Percentiles rank a stretch among this genome's conserved stretches.
Conservation (phyloP, 1,284 basidiomycete genomes). For the Ceratobasidium sp. region DNA sequence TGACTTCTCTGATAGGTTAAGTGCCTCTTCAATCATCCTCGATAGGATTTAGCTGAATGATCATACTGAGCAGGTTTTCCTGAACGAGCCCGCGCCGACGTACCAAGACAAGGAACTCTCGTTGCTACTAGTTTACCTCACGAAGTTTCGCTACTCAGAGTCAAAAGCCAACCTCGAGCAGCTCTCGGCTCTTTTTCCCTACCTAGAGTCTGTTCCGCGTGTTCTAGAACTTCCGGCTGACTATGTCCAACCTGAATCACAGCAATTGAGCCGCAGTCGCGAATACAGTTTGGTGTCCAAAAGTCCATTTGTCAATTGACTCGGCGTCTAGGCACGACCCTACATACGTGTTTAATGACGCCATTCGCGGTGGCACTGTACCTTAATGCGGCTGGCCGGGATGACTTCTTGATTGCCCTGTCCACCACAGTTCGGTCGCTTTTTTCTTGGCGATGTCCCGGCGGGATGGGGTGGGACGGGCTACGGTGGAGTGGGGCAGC, state of each 20-base stretch:
- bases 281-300: too few relatives aligned
- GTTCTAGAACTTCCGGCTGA: not conserved
- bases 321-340: not conserved
- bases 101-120: constrained; percentile 2
- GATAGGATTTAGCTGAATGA: not conserved
- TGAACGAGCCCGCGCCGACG: not conserved
- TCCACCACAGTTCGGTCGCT: too few relatives aligned
- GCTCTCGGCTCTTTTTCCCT: not conserved
- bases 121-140: not conserved
- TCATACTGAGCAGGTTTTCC: not conserved
- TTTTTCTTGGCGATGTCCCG: too few relatives aligned
- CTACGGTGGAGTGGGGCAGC: too few relatives aligned
- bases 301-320: not conserved
- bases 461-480: too few relatives aligned
- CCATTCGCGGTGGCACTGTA: not conserved
- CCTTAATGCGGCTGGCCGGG: not conserved
- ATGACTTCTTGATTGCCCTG: not conserved
- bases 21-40: not conserved
- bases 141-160: not conserved
- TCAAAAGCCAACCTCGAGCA: not conserved
- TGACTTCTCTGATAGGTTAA: not conserved
- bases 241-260: not conserved
- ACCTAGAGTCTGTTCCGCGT: constrained; percentile 5
- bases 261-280: not conserved
- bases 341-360: not conserved